These are phyloP conservation scores for Erigeron canadensis DNA, from an alignment of 129 eudicot genomes.

Conservation along the genomic window DNA sequence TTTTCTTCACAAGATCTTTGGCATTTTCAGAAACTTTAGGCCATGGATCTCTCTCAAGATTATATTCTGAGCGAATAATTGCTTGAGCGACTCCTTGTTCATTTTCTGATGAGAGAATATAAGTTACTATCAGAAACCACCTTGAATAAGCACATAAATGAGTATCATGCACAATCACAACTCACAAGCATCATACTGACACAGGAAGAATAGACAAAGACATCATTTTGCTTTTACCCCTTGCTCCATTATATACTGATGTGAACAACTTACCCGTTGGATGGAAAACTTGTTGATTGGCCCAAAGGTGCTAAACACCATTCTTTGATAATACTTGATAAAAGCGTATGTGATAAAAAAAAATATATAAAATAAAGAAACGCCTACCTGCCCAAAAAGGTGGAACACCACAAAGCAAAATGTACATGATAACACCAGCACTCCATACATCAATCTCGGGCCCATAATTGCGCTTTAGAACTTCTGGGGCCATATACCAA, in stretches of 20 bases:
- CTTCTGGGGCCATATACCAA: conserved; percentile 93
- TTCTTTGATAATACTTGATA: neutral
- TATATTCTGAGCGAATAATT: conserved; percentile 57
- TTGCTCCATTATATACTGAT: neutral
- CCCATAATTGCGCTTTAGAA: conserved; percentile 70
- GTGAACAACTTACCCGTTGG: neutral
- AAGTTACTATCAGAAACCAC: neutral
- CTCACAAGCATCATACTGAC: too few species aligned
- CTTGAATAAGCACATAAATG: neutral
- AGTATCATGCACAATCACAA: neutral
- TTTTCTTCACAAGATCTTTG: conserved; percentile 90
- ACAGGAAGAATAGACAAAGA: too few species aligned
- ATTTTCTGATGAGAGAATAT: conserved; percentile 46
- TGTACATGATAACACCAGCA: conserved; percentile 84
- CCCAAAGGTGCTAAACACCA: neutral
- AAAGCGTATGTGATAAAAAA: neutral
- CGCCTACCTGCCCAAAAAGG: conserved; percentile 92
- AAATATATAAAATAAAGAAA: neutral
- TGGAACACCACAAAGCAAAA: conserved; percentile 86
- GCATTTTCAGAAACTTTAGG: conserved; percentile 93
- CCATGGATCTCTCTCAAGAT: conserved; percentile 89
- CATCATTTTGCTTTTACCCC: too few species aligned
- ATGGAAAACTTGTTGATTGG: neutral
- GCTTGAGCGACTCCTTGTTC: conserved; percentile 97
- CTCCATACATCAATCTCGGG: conserved; percentile 91